A percentile compares a stretch with the other conserved stretches of the same genome.
phyloP scores from a whole-genome alignment of 306 rosid genomes.

The Luffa aegyptiaca region DNA sequence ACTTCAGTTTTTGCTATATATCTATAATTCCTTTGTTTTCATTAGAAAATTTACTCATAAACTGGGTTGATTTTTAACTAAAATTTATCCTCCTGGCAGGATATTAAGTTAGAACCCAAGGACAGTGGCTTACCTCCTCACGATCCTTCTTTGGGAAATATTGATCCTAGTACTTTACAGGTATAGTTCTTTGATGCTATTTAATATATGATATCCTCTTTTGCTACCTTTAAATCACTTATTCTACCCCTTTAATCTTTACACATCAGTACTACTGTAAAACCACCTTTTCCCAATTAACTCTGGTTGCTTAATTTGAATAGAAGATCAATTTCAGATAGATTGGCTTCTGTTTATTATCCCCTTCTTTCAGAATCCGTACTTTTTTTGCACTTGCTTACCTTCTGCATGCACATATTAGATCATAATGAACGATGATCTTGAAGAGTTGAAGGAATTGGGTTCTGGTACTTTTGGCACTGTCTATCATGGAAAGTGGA shows the following conservation, averaged over 20 bases:
- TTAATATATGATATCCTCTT: not conserved
- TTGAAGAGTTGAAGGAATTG: constrained; percentile 76
- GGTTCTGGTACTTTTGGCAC: constrained; percentile 97
- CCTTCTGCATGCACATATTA: constrained; percentile 30
- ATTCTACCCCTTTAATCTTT: not conserved
- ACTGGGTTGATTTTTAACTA: constrained; percentile 13
- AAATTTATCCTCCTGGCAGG: constrained; percentile 34
- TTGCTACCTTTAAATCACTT: not conserved
- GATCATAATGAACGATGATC: constrained; percentile 83
- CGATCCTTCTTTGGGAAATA: constrained; percentile 41
- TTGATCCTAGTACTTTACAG: constrained; percentile 80
- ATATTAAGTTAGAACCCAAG: constrained; percentile 39
- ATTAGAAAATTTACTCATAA: not conserved
- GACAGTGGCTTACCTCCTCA: constrained; percentile 37
- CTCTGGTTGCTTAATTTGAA: constrained; percentile 5
- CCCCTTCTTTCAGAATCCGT: not conserved
- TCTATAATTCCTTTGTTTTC: not conserved
- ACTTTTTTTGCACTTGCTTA: not conserved
- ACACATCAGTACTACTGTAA: not conserved
- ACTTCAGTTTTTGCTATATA: not conserved
- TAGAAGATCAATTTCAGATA: not conserved
- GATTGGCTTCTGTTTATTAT: not conserved
- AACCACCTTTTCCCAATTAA: not conserved
- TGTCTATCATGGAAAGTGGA: constrained; percentile 94
- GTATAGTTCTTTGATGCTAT: constrained; percentile 28